Conservation (phyloP, 805 yeast species). For the Candida verbasci region DNA sequence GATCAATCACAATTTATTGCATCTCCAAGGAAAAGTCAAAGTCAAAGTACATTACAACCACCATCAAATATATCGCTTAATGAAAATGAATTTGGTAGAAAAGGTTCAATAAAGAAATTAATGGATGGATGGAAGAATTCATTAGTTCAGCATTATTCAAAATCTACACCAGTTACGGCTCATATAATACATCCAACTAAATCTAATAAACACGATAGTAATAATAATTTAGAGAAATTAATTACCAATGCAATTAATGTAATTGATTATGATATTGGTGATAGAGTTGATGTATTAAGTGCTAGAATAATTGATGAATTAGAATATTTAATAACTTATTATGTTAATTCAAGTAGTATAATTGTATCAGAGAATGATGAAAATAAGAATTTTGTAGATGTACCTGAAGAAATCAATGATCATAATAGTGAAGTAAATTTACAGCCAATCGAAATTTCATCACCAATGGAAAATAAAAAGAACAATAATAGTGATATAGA, state of each 20-base stretch:
- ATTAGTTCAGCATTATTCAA: conserved; percentile 12
- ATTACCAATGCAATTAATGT: conserved; percentile 16
- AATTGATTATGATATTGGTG: conserved; percentile 16
- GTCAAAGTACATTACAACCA: conserved; percentile 2
- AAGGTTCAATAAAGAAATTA: conserved; percentile 31
- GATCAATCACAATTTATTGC: background rate
- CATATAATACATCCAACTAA: no score
- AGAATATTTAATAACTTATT: conserved; percentile 48
- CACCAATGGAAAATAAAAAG: conserved; percentile 7
- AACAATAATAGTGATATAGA: conserved; percentile 19
- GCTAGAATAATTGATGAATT: conserved; percentile 70
- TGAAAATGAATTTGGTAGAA: conserved; percentile 21
- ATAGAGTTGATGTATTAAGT: conserved; percentile 58
- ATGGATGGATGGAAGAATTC: conserved; percentile 41
- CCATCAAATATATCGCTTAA: conserved; percentile 7
- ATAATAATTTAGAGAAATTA: conserved; percentile 14
- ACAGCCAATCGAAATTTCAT: conserved; percentile 5
- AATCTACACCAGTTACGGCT: no score
- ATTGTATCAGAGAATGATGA: no score
- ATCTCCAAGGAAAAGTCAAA: conserved; percentile 3
- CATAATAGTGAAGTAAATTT: conserved; percentile 21
- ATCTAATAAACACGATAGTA: conserved; percentile 1
- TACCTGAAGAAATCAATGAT: conserved; percentile 9
- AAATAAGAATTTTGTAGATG: conserved; percentile 9
- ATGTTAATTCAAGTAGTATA: conserved; percentile 20